Conservation (phyloP, 2,329 filamentous ascomycete genomes). For the Sclerotinia trifoliorum region DNA sequence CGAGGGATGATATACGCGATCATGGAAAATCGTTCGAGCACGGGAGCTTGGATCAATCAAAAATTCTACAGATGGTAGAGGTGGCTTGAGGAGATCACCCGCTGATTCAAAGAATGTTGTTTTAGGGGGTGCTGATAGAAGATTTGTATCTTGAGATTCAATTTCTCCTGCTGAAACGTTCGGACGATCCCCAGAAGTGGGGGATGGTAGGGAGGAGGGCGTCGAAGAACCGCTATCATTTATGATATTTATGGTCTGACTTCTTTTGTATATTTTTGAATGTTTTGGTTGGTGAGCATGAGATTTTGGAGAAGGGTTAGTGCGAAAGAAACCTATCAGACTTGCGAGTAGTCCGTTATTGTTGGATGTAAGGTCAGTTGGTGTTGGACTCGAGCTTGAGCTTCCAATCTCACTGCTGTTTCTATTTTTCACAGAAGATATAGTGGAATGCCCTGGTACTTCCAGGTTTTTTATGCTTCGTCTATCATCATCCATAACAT, state of each 20-base stretch:
- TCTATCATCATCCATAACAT: constrained; percentile 65
- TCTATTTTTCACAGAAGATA: constrained; percentile 25
- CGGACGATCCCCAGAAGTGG: constrained; percentile 37
- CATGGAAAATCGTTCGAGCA: constrained; percentile 91
- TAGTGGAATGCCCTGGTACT: constrained; percentile 27
- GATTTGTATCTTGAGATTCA: constrained; percentile 47
- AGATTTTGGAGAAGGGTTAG: constrained; percentile 51
- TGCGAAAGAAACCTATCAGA: constrained; percentile 71
- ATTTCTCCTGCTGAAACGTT: constrained; percentile 36
- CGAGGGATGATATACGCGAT: constrained; percentile 87
- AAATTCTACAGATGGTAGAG: constrained; percentile 77
- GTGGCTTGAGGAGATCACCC: constrained; percentile 87
- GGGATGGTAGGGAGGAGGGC: constrained; percentile 18
- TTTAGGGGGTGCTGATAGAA: constrained; percentile 71
- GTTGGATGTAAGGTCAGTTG: constrained; percentile 38
- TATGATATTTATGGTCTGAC: constrained; percentile 65
- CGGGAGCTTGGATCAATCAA: constrained; percentile 79
- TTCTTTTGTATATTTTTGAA: constrained; percentile 70
- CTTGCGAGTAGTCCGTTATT: constrained; percentile 52
- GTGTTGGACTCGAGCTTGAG: constrained; percentile 19
- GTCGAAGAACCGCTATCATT: constrained; percentile 38
- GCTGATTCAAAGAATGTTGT: constrained; percentile 96
- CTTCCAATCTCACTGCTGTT: constrained; percentile 22
- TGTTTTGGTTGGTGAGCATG: constrained; percentile 56
- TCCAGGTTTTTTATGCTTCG: constrained; percentile 52